Conservation (phyloP, 2,329 filamentous ascomycete genomes). For the Knufia petricola region DNA sequence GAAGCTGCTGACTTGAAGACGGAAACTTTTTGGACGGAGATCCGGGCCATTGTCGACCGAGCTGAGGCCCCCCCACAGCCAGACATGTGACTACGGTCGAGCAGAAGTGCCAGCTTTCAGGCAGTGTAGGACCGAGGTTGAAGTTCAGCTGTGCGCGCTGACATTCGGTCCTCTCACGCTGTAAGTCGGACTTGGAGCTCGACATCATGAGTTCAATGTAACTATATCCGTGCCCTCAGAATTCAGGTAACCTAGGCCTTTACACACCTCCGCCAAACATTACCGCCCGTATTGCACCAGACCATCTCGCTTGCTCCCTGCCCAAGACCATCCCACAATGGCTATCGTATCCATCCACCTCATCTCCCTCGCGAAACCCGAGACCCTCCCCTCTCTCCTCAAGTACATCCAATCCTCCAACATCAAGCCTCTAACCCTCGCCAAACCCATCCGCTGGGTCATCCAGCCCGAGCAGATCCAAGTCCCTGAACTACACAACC, state of each 20-base stretch:
- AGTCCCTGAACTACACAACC: conserved; percentile 22
- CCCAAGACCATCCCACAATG: conserved; percentile 21
- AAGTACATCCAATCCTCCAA: conserved; percentile 22
- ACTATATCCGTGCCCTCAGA: too few species aligned
- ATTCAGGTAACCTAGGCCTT: too few species aligned
- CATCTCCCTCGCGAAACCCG: conserved; percentile 23
- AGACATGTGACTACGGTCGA: neutral
- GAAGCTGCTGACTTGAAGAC: too few species aligned
- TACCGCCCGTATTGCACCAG: neutral
- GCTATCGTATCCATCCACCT: conserved; percentile 30
- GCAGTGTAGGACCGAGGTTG: too few species aligned
- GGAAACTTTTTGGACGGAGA: too few species aligned
- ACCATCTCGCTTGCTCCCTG: neutral
- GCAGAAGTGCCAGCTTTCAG: neutral
- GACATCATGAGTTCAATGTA: too few species aligned
- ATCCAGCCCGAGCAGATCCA: conserved; percentile 29
- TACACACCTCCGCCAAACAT: too few species aligned
- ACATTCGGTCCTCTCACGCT: too few species aligned
- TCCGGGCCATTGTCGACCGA: too few species aligned
- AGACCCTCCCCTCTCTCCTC: conserved; percentile 24
- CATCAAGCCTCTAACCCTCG: conserved; percentile 27
- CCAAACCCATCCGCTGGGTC: conserved; percentile 29
- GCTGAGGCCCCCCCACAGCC: too few species aligned
- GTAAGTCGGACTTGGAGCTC: too few species aligned
- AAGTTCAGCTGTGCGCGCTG: too few species aligned